Base-by-base conservation (phyloP, 164 flowering plant species). In the Echeveria elegans region DNA sequence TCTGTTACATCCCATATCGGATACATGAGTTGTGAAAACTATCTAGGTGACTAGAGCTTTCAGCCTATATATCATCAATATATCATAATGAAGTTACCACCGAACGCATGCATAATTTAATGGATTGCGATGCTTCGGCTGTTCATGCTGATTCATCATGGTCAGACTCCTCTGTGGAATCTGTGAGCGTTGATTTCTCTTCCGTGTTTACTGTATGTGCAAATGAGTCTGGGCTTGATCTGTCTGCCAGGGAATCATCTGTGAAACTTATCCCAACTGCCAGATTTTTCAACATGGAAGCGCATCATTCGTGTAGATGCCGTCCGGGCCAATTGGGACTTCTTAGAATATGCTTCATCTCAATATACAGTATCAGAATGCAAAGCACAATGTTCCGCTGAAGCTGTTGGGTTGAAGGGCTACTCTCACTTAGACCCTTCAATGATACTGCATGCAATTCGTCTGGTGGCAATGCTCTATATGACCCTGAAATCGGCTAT, bases 231-330 rank as follows among this genome's bases (percentile, higher is more conserved):
- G 78, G 77, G 69, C 63, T 63, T 31, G 72, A 73, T 52, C 14
- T 36, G 65, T 66, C 40, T 47, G 19, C 76, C 21, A 67, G 75
- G 58, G 70, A 74, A 62, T 67, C 68, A 24, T 68, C 76, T 18
- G 77, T n/a, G n/a, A n/a, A n/a, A n/a, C n/a, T n/a, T n/a, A n/a
- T n/a, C n/a, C 15, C 65, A 69, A 7, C 48, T 67, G 43, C 97
- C 91, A 77, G 90, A 89, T 73, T 94, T 86, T 72, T 72, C 78
- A 10, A 86, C 97, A 4, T 94, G 99, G 99, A 95, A 89, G 75
- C 83, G 97, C 41, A 94, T 91, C 30, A 94, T 94, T 53, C 92
- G 96, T 19, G 79, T 89, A 48, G 97, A 94, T 83, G 99, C 99
- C 1, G 74, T 88, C 32, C 90, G 99, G 24, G 89, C 96, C 18